A percentile compares a stretch with the other conserved stretches of the same genome.
Evolutionary conservation across 805 yeast genomes (phyloP).

Genomic region (Candida ulmi): DNA sequence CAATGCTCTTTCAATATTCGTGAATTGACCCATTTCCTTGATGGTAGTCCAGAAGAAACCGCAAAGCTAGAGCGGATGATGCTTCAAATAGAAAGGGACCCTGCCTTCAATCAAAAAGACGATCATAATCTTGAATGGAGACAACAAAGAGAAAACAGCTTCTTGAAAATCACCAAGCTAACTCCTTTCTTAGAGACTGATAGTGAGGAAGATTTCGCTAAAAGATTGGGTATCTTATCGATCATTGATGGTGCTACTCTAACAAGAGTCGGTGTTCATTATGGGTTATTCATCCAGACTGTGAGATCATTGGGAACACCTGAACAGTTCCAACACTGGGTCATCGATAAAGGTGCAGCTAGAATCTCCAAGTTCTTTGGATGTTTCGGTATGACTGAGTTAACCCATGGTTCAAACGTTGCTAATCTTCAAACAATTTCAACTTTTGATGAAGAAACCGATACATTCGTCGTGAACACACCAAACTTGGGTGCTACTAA

Average conservation of each 20-base stretch:
- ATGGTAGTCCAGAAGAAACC: slow-evolving; percentile 40
- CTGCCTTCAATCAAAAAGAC: slow-evolving; percentile 44
- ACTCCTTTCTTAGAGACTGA: slow-evolving; percentile 47
- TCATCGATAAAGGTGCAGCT: slow-evolving; percentile 56
- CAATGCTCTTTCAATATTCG: slow-evolving; percentile 35
- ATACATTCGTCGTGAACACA: slow-evolving; percentile 72
- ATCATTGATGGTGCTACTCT: slow-evolving; percentile 72
- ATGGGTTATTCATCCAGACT: slow-evolving; percentile 76
- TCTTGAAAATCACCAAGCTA: slow-evolving; percentile 39
- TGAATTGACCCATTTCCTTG: slow-evolving; percentile 47
- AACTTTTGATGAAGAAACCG: slow-evolving; percentile 56
- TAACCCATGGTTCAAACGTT: slow-evolving; percentile 92
- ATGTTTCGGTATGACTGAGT: slow-evolving; percentile 90
- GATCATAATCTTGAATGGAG: slow-evolving; percentile 45
- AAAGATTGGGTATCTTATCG: slow-evolving; percentile 50
- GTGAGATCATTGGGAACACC: slow-evolving; percentile 82
- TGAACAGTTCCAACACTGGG: slow-evolving; percentile 81
- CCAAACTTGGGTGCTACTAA: slow-evolving; percentile 91
- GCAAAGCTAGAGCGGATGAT: slow-evolving; percentile 38
- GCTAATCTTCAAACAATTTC: slow-evolving; percentile 94
- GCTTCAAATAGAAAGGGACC: slow-evolving; percentile 62
- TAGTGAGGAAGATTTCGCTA: slow-evolving; percentile 37
- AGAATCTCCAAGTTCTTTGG: slow-evolving; percentile 59
- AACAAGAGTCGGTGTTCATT: slow-evolving; percentile 83
- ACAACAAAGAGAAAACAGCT: slow-evolving; percentile 54